phyloP scores from a whole-genome alignment of 2,329 filamentous ascomycete genomes.

The Fusarium citri region DNA sequence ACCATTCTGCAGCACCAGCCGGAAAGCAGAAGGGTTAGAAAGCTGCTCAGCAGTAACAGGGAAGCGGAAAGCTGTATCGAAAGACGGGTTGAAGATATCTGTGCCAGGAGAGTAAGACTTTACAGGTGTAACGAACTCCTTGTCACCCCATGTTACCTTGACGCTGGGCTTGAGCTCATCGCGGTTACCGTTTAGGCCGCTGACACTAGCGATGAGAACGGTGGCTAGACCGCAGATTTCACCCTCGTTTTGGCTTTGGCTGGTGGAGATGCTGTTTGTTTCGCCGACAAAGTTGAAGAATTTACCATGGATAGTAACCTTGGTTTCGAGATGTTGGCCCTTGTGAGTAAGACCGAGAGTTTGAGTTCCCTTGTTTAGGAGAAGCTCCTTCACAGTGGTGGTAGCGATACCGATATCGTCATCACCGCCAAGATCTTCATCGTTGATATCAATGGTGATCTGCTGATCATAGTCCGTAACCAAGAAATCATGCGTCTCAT shows the following conservation, averaged over 20 bases:
- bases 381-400: conserved; percentile 40
- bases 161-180: conserved; percentile 45
- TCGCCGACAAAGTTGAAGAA: conserved; percentile 41
- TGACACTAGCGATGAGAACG: conserved; percentile 40
- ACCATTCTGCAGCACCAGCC: conserved; percentile 38
- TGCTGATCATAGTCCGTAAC: conserved; percentile 43
- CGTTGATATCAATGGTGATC: conserved; percentile 39
- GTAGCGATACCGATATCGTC: conserved; percentile 42
- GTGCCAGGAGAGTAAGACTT: conserved; percentile 43
- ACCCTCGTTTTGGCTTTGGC: conserved; percentile 31
- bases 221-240: conserved; percentile 42
- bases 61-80: conserved; percentile 41
- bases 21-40: conserved; percentile 26
- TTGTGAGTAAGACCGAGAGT: conserved; percentile 38
- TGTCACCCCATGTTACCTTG: conserved; percentile 42
- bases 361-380: conserved; percentile 37
- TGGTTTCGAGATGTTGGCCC: conserved; percentile 35
- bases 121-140: conserved; percentile 38
- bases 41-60: conserved; percentile 38
- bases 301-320: conserved; percentile 38
- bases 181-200: conserved; percentile 36
- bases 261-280: conserved; percentile 31
- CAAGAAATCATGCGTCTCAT: conserved; percentile 45
- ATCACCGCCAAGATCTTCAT: conserved; percentile 41
- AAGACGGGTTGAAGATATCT: conserved; percentile 44